Evolutionary conservation across 2,329 filamentous ascomycete genomes (phyloP), one percentile per base, ranked within the genome.

Genomic region (Ceratocystis destructans): DNA sequence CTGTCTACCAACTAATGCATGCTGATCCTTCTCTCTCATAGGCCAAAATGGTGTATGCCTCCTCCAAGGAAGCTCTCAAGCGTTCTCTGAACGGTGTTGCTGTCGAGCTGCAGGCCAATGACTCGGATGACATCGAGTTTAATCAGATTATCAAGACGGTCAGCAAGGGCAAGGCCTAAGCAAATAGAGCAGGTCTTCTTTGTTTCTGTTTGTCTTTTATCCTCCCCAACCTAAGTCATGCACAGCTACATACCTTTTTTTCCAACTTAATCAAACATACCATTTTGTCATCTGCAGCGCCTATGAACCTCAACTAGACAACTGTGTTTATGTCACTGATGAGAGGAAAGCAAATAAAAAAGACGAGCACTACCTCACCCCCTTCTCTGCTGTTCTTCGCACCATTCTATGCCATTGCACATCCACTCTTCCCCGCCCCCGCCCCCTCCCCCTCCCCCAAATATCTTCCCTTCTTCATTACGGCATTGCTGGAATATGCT

Each of bases 41-140:
- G 89, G 82, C 87, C 77, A 91, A 91, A 82, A 94, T 94, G 89
- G 83, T 91, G 77, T 94, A 93, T 82, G 88, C 89, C 72, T 89
- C 89, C 64, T 94, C 89, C 77, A 94, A 93, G 81, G 88, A 92
- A 73, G 87, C 88, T 68, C 83, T 94, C 71, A 93, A 91, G 83
- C 86, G 87, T 76, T 77, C 87, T 63, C 83, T 94, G 70, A 88
- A 84, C 74, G 89, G 88, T 70, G 79, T 93, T 72, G 87, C 87
- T 69, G 79, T 80, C 72, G 89, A 93, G 76, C 82, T 92, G 72
- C 89, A 94, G 81, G 89, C 88, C 79, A 92, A 92, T 80, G 89
- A 93, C 76, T 77, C 79, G 71, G 87, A 90, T 76, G 89, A 93
- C 76, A 88, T 94, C 74, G 88, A 92, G 79, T 86, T 85, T 77